Base-by-base conservation (phyloP, 225 moss, liverwort and hornwort genomes). In the Pleurozium schreberi region DNA sequence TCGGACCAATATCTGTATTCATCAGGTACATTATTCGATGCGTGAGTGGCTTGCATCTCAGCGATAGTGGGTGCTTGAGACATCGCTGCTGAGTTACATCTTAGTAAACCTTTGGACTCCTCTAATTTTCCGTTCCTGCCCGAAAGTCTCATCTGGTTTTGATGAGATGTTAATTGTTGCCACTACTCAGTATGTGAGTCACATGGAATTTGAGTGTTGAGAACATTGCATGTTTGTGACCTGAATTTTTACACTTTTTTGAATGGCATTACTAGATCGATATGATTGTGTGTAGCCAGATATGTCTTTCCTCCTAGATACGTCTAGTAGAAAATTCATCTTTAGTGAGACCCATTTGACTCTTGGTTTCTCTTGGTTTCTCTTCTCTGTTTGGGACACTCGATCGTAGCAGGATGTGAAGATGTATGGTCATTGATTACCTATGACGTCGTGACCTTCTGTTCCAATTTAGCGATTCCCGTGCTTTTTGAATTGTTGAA, bases 1-100 rank as follows among this genome's bases (percentile, higher is more conserved):
- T 68, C 93, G 92, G 64, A 96, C 96, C 93, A 97, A 99, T 87
- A 99, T 99, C 83, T 99, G 98, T 91, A 99, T 99, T 88, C 98
- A 99, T 90, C 95, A 96, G 95, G 98, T 97, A 88, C 55, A 61
- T 81, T 43, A 40, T 80, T 88, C 57, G 27, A 62, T 75, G 81
- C 75, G 50, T 67, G 40, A 62, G 85, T 64, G 52, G n/a, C 74
- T 85, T 87, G 71, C 78, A 84, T 61, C 20, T 61, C 45, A 61
- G 68, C 11, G 59, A 47, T 17, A 77, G 27, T 63, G 75, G 86
- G 49, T 66, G 28, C 15, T 68, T 73, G 31, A 62, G 73, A 45
- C 8, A 49, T 81, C 38, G 85, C 73, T 36, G 42, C 36, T 85
- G 62, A 70, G 60, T 53, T 71, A 16, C 26, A 43, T 61, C 52